These are phyloP conservation scores for Celoporthe dispersa DNA, from an alignment of 2,329 filamentous ascomycete species.

Conservation along the genomic window DNA sequence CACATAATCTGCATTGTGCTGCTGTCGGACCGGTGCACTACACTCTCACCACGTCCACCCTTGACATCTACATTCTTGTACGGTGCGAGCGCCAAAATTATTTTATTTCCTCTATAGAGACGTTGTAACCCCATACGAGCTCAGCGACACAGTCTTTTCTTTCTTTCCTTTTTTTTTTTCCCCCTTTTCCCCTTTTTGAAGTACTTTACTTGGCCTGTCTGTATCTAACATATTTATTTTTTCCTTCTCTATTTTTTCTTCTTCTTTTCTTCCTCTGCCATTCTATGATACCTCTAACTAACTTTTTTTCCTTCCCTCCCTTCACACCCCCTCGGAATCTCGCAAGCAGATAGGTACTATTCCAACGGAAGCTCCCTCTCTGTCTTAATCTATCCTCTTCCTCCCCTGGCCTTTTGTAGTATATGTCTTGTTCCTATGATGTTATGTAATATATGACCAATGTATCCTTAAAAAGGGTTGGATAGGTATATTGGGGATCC, in stretches of 20 bases:
- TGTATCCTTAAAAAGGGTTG: neutral
- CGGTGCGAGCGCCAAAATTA: neutral
- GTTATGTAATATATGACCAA: neutral
- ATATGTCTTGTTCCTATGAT: neutral
- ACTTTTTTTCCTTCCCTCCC: neutral
- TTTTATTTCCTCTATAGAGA: neutral
- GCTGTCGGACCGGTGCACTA: neutral
- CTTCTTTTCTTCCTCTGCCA: neutral
- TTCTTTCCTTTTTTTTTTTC: neutral
- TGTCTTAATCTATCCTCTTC: neutral
- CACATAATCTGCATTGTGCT: neutral
- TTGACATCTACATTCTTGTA: neutral
- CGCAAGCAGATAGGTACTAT: neutral
- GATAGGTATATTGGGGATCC: neutral
- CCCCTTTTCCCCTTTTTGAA: too few relatives aligned
- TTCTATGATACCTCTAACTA: constrained; percentile 30
- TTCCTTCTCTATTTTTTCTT: neutral
- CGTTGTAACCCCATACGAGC: neutral
- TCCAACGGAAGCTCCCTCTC: neutral
- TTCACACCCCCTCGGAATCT: constrained; percentile 3
- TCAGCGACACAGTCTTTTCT: constrained; percentile 1
- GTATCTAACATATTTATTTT: neutral
- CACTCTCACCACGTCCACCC: neutral
- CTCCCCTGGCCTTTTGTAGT: neutral
- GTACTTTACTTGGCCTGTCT: neutral